Evolutionary conservation across 2,329 filamentous ascomycete genomes (phyloP).

Genomic region (Xylariaceae sp.): DNA sequence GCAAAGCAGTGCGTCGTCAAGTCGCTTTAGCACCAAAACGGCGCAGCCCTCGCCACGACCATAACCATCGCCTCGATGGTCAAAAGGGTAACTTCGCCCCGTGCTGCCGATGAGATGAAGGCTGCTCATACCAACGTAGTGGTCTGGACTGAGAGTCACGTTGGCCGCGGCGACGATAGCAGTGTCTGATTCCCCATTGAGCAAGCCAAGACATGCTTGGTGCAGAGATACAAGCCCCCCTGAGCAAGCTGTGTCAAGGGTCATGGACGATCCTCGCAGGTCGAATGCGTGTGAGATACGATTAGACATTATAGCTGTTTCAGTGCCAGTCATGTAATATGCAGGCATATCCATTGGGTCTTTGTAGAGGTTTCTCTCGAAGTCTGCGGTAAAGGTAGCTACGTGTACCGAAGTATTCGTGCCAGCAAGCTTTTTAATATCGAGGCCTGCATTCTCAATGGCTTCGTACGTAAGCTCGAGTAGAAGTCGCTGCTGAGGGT

Average conservation of each 20-base stretch:
- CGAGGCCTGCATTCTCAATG: slow-evolving; percentile 10
- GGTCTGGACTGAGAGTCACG: slow-evolving; percentile 24
- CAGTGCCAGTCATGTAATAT: slow-evolving; percentile 18
- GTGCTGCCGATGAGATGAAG: slow-evolving; percentile 16
- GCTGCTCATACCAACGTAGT: slow-evolving; percentile 16
- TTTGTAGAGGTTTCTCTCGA: slow-evolving; percentile 12
- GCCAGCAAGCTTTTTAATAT: background rate
- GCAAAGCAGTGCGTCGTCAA: slow-evolving; percentile 35
- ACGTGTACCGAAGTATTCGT: slow-evolving; percentile 8
- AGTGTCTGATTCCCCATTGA: slow-evolving; percentile 25
- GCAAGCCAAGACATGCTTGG: slow-evolving; percentile 29
- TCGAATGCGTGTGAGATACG: slow-evolving; percentile 28
- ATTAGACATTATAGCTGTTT: slow-evolving; percentile 19
- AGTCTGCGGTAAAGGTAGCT: slow-evolving; percentile 11
- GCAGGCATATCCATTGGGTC: slow-evolving; percentile 17
- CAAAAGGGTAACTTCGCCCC: slow-evolving; percentile 26
- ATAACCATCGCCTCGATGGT: slow-evolving; percentile 34
- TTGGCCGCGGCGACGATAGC: slow-evolving; percentile 27
- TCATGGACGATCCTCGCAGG: slow-evolving; percentile 27
- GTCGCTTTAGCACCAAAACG: slow-evolving; percentile 34
- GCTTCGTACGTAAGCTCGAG: slow-evolving; percentile 14
- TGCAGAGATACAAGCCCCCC: slow-evolving; percentile 30
- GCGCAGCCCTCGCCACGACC: slow-evolving; percentile 37
- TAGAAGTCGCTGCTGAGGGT: slow-evolving; percentile 13
- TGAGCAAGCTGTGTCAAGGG: slow-evolving; percentile 33